phyloP scores from a whole-genome alignment of 306 rosid genomes.

The Mucuna pruriens region DNA sequence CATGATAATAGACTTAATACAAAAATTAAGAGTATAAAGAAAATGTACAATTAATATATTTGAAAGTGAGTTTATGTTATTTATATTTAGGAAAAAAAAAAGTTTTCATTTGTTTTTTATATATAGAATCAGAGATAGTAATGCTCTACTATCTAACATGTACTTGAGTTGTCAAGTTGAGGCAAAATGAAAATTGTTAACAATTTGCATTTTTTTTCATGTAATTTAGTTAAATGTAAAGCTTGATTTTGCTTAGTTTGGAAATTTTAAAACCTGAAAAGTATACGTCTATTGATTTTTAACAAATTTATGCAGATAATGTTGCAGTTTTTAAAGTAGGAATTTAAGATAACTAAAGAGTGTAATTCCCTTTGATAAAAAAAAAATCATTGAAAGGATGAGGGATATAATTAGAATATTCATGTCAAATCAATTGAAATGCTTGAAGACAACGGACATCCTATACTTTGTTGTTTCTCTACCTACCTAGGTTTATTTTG shows the following conservation, averaged over 20 bases:
- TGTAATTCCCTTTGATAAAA: constrained; percentile 6
- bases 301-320: neutral
- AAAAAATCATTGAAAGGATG: constrained; percentile 13
- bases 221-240: constrained; percentile 4
- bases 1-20: no score
- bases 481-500: constrained; percentile 81
- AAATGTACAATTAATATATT: no score
- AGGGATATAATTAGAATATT: neutral
- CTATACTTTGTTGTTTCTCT: constrained; percentile 36
- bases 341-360: neutral
- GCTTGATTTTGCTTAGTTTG: constrained; percentile 9
- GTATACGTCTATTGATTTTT: constrained; percentile 1
- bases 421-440: neutral
- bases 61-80: no score
- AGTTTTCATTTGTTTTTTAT: no score
- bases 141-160: neutral
- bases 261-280: neutral
- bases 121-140: no score
- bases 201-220: constrained; percentile 9
- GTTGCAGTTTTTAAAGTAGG: neutral
- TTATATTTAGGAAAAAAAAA: no score
- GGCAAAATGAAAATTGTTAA: constrained; percentile 7
- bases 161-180: constrained; percentile 2
- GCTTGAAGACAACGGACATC: neutral
- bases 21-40: no score